Evolutionary conservation across 805 yeast species (phyloP).

Genomic region (Tetrapisispora taiwanensis): DNA sequence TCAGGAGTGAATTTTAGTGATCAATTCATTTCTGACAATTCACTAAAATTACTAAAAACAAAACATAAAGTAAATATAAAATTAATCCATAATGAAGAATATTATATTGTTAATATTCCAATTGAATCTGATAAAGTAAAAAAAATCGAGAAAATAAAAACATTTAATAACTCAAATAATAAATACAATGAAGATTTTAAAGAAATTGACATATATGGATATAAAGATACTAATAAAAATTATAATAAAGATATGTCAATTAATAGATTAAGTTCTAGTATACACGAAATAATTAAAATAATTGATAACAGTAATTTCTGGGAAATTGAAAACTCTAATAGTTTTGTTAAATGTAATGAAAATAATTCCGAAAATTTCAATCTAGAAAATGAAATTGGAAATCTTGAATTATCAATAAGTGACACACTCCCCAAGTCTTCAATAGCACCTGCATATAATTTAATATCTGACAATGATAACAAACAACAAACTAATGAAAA

Average conservation of each 20-base stretch:
- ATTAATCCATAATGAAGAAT: neutral
- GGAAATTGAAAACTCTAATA: neutral
- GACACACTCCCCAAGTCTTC: neutral
- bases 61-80: slow-evolving; percentile 1
- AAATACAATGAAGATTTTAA: no score
- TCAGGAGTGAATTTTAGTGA: no score
- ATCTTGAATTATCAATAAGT: neutral
- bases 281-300: neutral
- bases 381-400: neutral
- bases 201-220: no score
- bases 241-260: neutral
- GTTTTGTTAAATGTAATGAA: neutral
- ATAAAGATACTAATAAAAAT: no score
- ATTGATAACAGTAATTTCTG: neutral
- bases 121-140: neutral
- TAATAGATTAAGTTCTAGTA: neutral
- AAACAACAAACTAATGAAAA: neutral
- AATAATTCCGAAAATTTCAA: neutral
- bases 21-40: neutral
- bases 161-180: neutral
- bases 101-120: neutral
- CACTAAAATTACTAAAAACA: neutral
- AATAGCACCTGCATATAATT: neutral
- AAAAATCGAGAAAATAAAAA: neutral
- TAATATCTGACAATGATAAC: neutral